Evolutionary conservation across 139 green algal species (phyloP), one percentile per base, ranked within the genome.

Genomic region (Zygnema circumcarinatum): DNA sequence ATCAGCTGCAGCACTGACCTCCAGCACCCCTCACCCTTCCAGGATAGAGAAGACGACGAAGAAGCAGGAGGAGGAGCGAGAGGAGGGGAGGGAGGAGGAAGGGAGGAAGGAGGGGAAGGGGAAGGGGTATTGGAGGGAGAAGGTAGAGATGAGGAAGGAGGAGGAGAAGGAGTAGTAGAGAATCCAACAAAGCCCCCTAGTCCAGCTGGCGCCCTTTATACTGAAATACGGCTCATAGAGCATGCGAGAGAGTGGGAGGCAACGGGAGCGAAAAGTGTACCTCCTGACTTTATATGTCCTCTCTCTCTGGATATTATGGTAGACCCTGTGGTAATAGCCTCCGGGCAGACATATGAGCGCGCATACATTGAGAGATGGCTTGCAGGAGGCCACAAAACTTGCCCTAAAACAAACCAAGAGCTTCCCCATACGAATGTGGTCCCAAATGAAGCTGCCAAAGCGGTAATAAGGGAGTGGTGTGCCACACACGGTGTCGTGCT

Each of bases 241-340:
- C 35, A 78, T 52, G 69, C 69, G 69, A 41, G 69, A 78, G 69
- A 78, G 11, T 78, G 69, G 36, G 69, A 41, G 16, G 69, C 36
- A 38, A 52, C 69, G 11, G 69, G 69, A 78, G 69, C 69, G 3
- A 78, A 78, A 39, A 41, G 36, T 39, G 41, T 86, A 40, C 83
- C 83, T 0, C 39, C 47, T 25, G 84, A 89, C 22, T 90, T 90
- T 53, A 73, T 62, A 33, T 90, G 85, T 67, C 85, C 85, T 36
- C 38, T 90, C 1, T 82, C 79, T 32, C n/a, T 79, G 83, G 38
- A 62, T 2, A 36, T 90, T 52, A 90, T 90, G 85, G 67, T 54
- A 21, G 85, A 90, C 79, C 85, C 85, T 52, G 85, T 90, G 11
- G 82, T 88, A 25, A 90, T 90, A 41, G 85, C 80, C n/a, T 89